A percentile compares a stretch with the other conserved stretches of the same genome.
These are phyloP conservation scores for Nicotiana benthamiana DNA, from an alignment of 257 asterid genomes.

Conservation along the genomic window DNA sequence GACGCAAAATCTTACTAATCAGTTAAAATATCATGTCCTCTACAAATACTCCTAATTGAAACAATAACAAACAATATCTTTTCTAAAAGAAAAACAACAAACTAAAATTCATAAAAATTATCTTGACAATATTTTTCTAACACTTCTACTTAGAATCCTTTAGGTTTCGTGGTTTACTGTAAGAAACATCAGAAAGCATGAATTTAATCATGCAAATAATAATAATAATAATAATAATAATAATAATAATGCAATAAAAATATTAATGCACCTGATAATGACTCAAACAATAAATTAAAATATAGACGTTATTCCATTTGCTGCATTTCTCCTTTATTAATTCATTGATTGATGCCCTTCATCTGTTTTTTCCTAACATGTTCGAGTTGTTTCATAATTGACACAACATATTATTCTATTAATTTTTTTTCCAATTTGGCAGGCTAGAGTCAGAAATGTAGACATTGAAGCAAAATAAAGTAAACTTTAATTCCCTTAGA, in stretches of 20 bases:
- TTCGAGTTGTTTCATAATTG: background rate
- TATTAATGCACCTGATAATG: background rate
- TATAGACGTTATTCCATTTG: background rate
- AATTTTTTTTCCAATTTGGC: background rate
- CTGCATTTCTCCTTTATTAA: background rate
- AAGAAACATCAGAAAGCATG: background rate
- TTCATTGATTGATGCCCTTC: background rate
- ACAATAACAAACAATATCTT: too few species aligned
- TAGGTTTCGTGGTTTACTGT: too few species aligned
- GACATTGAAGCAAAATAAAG: background rate
- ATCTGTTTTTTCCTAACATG: background rate
- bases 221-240: too few species aligned
- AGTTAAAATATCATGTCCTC: too few species aligned
- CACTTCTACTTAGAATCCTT: too few species aligned
- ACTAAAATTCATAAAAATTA: too few species aligned
- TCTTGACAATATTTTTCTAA: too few species aligned
- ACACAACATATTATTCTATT: background rate
- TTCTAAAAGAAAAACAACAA: too few species aligned
- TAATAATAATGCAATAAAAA: too few species aligned
- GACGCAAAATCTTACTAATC: too few species aligned
- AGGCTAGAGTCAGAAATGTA: background rate
- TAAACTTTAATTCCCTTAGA: background rate
- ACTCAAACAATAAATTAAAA: background rate
- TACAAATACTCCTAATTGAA: too few species aligned
- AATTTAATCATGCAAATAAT: background rate